Percentiles rank a stretch among this genome's conserved stretches.
Conservation (phyloP, 2,329 filamentous ascomycete genomes). For the Chlorencoelia australis region DNA sequence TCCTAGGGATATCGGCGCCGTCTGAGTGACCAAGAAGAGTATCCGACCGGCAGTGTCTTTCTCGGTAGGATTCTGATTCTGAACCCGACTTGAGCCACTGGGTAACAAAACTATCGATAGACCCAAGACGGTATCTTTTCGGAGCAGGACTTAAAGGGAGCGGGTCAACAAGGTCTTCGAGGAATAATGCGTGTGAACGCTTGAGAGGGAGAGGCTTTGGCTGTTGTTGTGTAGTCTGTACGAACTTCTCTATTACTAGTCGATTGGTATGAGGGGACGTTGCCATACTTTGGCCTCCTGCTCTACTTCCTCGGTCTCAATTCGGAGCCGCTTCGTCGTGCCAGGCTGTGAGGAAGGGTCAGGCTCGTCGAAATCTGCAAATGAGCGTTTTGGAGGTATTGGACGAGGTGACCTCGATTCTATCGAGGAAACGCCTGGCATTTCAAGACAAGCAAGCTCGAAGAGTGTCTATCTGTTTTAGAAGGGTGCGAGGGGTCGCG, state of each 20-base stretch:
- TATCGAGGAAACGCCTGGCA: conserved; percentile 11
- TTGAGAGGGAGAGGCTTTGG: conserved; percentile 18
- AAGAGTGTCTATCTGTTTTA: conserved; percentile 5
- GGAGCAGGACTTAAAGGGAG: conserved; percentile 12
- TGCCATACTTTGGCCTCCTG: conserved; percentile 10
- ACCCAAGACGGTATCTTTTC: conserved; percentile 16
- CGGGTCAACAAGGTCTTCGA: conserved; percentile 13
- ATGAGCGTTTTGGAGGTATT: conserved; percentile 12
- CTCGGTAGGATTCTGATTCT: conserved; percentile 18
- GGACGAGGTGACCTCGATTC: too few species aligned
- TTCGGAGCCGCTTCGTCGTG: conserved; percentile 4
- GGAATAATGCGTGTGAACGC: conserved; percentile 16
- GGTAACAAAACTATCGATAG: conserved; percentile 18
- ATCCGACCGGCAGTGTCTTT: conserved; percentile 22
- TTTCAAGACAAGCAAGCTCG: conserved; percentile 6
- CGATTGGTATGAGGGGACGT: conserved; percentile 11
- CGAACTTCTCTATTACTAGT: conserved; percentile 13
- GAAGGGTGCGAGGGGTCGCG: neutral
- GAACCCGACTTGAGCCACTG: conserved; percentile 17
- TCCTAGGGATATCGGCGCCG: conserved; percentile 16
- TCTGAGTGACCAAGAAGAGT: conserved; percentile 17
- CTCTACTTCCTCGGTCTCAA: neutral
- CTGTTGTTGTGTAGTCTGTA: conserved; percentile 15
- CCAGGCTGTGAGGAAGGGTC: conserved; percentile 10
- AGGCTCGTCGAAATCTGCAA: conserved; percentile 14